Conservation (phyloP, 192 early-diverging fungal genomes). For the Funneliformis mosseae region DNA sequence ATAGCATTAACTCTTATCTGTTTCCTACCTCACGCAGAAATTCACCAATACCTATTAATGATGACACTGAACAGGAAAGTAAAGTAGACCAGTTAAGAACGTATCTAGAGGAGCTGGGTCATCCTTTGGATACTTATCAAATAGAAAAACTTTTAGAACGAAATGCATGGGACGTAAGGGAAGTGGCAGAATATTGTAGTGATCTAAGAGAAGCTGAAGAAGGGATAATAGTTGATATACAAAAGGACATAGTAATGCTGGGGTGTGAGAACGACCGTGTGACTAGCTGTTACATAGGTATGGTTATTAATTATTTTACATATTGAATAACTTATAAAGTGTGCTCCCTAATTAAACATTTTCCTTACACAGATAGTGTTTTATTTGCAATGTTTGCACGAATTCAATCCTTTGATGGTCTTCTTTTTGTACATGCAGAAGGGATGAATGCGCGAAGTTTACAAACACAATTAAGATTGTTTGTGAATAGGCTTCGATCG, state of each 20-base stretch:
- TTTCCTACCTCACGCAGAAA: background rate
- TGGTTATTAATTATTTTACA: background rate
- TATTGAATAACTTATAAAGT: background rate
- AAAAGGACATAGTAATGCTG: constrained; percentile 36
- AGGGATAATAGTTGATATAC: constrained; percentile 36
- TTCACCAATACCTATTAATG: background rate
- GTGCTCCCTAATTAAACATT: background rate
- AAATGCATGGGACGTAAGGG: constrained; percentile 40
- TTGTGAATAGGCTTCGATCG: constrained; percentile 63
- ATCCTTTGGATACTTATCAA: constrained; percentile 20
- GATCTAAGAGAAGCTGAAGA: constrained; percentile 43
- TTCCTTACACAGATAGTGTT: constrained; percentile 48
- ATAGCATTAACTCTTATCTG: background rate
- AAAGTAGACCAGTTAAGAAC: constrained; percentile 24
- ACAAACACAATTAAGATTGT: constrained; percentile 54
- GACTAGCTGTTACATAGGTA: constrained; percentile 71
- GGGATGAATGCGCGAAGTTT: constrained; percentile 46
- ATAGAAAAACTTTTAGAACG: constrained; percentile 32
- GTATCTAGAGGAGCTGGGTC: constrained; percentile 30
- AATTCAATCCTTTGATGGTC: constrained; percentile 59
- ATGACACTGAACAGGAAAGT: constrained; percentile 22
- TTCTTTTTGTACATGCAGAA: constrained; percentile 54
- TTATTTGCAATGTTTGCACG: constrained; percentile 70
- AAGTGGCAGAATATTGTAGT: constrained; percentile 28
- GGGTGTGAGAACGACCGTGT: constrained; percentile 64